phyloP scores from a whole-genome alignment of 441 rosid genomes.

The Mallotus repandus region DNA sequence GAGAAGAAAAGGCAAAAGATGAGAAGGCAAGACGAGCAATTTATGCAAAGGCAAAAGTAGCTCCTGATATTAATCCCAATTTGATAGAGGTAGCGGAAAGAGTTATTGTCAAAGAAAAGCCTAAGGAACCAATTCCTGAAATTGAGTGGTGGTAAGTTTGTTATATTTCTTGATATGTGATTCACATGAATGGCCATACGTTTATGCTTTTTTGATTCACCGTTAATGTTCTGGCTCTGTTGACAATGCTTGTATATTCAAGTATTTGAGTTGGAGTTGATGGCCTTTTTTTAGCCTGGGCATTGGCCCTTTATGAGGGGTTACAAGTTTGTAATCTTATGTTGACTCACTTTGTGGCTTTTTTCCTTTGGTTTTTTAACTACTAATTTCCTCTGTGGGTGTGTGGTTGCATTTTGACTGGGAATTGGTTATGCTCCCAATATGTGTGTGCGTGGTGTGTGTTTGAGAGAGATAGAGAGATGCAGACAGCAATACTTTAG shows the following conservation, averaged over 20 bases:
- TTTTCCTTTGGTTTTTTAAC: not conserved
- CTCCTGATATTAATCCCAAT: conserved; percentile 88
- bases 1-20: conserved; percentile 90
- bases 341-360: not conserved
- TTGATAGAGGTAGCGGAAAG: conserved; percentile 84
- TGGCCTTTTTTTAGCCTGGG: not conserved
- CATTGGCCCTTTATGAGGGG: not conserved
- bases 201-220: not conserved
- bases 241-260: not conserved
- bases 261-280: not conserved
- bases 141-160: conserved; percentile 91
- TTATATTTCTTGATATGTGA: not conserved
- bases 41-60: conserved; percentile 76
- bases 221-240: not conserved
- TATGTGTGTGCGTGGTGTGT: no score
- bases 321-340: not conserved
- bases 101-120: conserved; percentile 63
- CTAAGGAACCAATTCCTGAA: conserved; percentile 73
- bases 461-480: not conserved
- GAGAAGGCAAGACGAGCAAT: conserved; percentile 89
- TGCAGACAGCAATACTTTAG: no score
- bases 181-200: no score
- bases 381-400: not conserved
- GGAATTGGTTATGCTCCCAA: not conserved
- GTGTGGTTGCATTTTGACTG: not conserved